Evolutionary conservation across 805 yeast genomes (phyloP).

Genomic region (Candida maesae): DNA sequence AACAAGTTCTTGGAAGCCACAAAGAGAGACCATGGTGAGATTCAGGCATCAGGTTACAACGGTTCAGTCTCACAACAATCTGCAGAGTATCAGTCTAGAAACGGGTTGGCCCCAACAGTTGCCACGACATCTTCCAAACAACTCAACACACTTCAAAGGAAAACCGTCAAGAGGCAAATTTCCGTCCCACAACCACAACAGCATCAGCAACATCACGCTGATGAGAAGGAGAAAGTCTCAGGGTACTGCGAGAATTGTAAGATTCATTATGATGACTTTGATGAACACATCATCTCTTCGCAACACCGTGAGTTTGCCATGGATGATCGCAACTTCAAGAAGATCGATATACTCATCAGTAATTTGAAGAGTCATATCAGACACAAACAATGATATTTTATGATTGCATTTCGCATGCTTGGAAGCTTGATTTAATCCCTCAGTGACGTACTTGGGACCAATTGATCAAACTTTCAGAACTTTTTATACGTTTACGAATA

Average conservation of each 20-base stretch:
- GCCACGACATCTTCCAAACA: slow-evolving; percentile 54
- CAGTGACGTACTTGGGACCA: no score
- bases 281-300: slow-evolving; percentile 64
- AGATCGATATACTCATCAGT: slow-evolving; percentile 69
- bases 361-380: slow-evolving; percentile 26
- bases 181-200: no score
- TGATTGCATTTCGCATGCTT: no score
- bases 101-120: slow-evolving; percentile 59
- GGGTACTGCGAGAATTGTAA: slow-evolving; percentile 96
- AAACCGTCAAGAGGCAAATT: slow-evolving; percentile 29
- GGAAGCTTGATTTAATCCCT: no score
- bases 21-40: slow-evolving; percentile 41
- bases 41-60: slow-evolving; percentile 59
- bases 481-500: no score
- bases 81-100: slow-evolving; percentile 34
- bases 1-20: slow-evolving; percentile 22
- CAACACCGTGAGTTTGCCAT: slow-evolving; percentile 78
- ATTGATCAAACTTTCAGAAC: no score
- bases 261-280: slow-evolving; percentile 74
- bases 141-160: slow-evolving; percentile 43
- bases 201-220: not conserved
- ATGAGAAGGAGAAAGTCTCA: slow-evolving; percentile 32
- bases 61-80: slow-evolving; percentile 32
- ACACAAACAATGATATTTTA: slow-evolving; percentile 15
- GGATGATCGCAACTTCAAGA: slow-evolving; percentile 64